These are phyloP conservation scores for Apophysomyces sp. DNA, from an alignment of 371 early-diverging fungal genomes.

Conservation along the genomic window DNA sequence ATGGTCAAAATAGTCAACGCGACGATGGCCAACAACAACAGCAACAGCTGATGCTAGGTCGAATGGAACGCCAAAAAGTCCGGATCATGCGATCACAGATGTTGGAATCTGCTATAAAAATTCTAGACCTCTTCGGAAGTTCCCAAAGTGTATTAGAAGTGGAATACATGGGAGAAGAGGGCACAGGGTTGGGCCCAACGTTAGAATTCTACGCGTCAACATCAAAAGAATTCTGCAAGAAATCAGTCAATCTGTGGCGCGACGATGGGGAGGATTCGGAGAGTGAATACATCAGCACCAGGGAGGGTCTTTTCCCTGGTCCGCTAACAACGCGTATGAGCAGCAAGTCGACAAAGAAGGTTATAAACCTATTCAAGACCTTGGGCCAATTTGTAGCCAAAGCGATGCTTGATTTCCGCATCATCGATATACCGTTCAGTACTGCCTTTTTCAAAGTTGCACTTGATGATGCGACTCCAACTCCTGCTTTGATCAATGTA, in stretches of 20 bases:
- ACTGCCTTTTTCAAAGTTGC: constrained; percentile 71
- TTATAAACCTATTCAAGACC: constrained; percentile 58
- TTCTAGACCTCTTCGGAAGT: constrained; percentile 77
- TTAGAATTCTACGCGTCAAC: constrained; percentile 88
- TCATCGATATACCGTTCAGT: constrained; percentile 84
- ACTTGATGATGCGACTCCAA: constrained; percentile 39
- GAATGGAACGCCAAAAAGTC: constrained; percentile 82
- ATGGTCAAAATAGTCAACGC: constrained; percentile 20
- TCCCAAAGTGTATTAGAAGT: constrained; percentile 78
- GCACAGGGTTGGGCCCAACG: constrained; percentile 93
- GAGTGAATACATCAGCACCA: constrained; percentile 43
- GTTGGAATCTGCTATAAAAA: constrained; percentile 78
- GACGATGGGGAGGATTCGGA: constrained; percentile 33
- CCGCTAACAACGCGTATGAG: constrained; percentile 39
- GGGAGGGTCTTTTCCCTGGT: constrained; percentile 75
- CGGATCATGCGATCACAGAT: constrained; percentile 75
- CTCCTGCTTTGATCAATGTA: constrained; percentile 3
- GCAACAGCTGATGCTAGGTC: constrained; percentile 58
- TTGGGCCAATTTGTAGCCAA: constrained; percentile 90
- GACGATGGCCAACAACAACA: constrained; percentile 19
- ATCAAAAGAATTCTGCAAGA: constrained; percentile 72
- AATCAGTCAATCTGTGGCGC: constrained; percentile 60
- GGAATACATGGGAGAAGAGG: constrained; percentile 92
- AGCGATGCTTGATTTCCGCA: constrained; percentile 84
- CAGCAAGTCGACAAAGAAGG: constrained; percentile 40